Conservation (phyloP, 2,329 filamentous ascomycete genomes). For the Salinomyces thailandicus region DNA sequence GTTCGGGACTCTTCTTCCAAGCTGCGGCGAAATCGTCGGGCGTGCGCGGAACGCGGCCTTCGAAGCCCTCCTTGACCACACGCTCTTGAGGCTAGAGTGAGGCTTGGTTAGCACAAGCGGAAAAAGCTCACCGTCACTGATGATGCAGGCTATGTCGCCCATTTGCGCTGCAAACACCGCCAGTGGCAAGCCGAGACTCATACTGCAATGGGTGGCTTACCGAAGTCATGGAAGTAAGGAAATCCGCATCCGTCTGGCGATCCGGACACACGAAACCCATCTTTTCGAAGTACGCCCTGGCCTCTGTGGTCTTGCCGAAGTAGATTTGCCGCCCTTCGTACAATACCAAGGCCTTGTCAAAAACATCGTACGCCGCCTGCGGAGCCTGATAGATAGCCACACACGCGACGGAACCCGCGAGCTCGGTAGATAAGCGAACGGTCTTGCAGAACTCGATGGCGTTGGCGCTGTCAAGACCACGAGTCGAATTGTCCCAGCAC, state of each 20-base stretch:
- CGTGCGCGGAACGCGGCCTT: constrained; percentile 37
- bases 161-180: too few relatives aligned
- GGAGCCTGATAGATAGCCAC: constrained; percentile 68
- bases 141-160: too few relatives aligned
- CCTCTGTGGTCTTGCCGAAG: constrained; percentile 54
- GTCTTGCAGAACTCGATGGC: constrained; percentile 66
- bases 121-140: too few relatives aligned
- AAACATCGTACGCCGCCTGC: constrained; percentile 57
- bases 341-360: constrained; percentile 59
- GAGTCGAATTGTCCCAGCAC: constrained; percentile 70
- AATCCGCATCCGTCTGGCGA: constrained; percentile 64
- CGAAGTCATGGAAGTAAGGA: constrained; percentile 62
- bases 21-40: constrained; percentile 40
- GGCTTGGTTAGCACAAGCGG: background rate
- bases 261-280: constrained; percentile 63
- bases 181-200: too few relatives aligned
- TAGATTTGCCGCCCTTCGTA: constrained; percentile 62
- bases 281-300: constrained; percentile 58
- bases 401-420: constrained; percentile 54
- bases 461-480: constrained; percentile 65
- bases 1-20: constrained; percentile 46
- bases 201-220: background rate
- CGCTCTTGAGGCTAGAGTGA: constrained; percentile 33
- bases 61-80: constrained; percentile 34
- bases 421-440: constrained; percentile 55